A percentile compares a stretch with the other conserved stretches of the same genome.
Evolutionary conservation across 140 eudicot genomes (phyloP).

Genomic region (Bidens hawaiensis): DNA sequence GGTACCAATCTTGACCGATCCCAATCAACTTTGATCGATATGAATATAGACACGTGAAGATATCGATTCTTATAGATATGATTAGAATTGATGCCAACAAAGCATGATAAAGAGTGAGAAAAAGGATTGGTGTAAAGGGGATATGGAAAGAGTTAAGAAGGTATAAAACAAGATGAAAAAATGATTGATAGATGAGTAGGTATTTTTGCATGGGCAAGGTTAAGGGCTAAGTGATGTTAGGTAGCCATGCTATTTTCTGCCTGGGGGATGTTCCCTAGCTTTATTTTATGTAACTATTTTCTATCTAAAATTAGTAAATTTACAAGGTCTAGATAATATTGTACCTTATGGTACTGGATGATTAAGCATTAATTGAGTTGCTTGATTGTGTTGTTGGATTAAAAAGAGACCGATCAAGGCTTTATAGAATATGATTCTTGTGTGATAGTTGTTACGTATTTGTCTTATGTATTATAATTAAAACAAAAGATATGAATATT

Average conservation of each 20-base stretch:
- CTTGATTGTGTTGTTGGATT: no score
- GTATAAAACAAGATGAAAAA: constrained; percentile 28
- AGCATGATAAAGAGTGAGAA: not conserved
- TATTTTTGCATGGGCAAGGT: constrained; percentile 36
- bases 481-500: no score
- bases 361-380: no score
- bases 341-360: no score
- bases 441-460: no score
- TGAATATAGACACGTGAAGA: not conserved
- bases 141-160: constrained; percentile 23
- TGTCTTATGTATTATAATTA: no score
- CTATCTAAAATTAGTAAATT: not conserved
- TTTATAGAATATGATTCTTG: no score
- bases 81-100: not conserved
- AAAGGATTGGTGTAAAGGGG: constrained; percentile 13
- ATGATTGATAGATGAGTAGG: constrained; percentile 31
- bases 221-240: constrained; percentile 29
- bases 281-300: not conserved
- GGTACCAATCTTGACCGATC: not conserved
- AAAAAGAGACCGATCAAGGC: no score
- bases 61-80: not conserved
- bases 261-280: constrained; percentile 10
- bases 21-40: not conserved
- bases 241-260: constrained; percentile 20
- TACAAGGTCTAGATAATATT: not conserved